Base-by-base conservation (phyloP, 192 early-diverging fungal genomes). In the Backusella morwellensis region DNA sequence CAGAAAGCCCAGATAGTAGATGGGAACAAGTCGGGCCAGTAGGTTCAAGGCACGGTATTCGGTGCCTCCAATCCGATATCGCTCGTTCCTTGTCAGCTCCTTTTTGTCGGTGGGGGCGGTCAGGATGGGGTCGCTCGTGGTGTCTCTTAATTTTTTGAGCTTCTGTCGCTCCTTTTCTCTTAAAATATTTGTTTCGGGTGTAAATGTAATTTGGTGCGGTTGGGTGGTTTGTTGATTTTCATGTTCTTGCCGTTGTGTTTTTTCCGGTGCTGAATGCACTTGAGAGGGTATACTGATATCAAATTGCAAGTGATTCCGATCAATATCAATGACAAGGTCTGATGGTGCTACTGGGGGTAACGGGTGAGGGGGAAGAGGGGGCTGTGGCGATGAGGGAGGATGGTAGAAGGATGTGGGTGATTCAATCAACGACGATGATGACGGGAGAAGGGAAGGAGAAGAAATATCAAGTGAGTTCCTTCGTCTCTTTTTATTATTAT, bases 11-110 rank as follows among this genome's bases (percentile, higher is more conserved):
- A 82, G 2, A 34, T 76, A 82, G 35, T 82, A 82, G 4, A 78
- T 15, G 0, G 77, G 74, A 4, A 82, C 52, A 8, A 82, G 42
- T 4, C n/a, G 26, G 9, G 74, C 47, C 17, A 82, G 47, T 32
- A 75, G 40, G 5, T 82, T 71, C 0, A 82, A 26, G 4, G 81
- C 72, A 38, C 81, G 52, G 26, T 82, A 82, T 71, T 82, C 81
- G 1, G 78, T 72, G 1, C 81, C 81, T 35, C 81, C 81, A 34
- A 82, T 40, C 21, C 68, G 42, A 36, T 79, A 77, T 4, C 77
- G 70, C 23, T 82, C 68, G n/a, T 78, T 72, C 36, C 59, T 36
- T 0, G 81, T 82, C 19, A 82, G 35, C 8, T 78, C 70, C 14
- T 29, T 44, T 26, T 78, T 72, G 8, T 70, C 73, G 23, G 71